Percentiles rank a stretch among this genome's conserved stretches.
These are phyloP conservation scores for Irpex sp. DNA, from an alignment of 1,284 basidiomycete genomes.

Conservation along the genomic window DNA sequence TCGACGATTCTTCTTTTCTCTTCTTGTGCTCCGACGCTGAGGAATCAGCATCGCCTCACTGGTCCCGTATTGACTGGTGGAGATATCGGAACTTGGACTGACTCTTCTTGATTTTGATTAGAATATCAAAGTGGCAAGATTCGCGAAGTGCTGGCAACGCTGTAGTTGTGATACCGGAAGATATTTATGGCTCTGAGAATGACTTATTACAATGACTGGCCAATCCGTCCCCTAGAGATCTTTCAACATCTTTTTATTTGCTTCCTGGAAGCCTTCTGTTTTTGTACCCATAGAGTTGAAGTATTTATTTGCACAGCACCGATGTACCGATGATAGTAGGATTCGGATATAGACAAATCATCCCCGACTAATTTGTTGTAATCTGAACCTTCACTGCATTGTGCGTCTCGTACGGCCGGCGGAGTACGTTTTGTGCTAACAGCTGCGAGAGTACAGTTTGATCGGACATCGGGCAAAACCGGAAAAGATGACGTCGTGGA, in stretches of 20 bases:
- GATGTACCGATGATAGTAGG: not conserved
- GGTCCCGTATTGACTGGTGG: too few species aligned
- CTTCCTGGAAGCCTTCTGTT: not conserved
- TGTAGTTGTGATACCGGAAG: not conserved
- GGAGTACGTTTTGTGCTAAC: not conserved
- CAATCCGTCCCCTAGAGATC: too few species aligned
- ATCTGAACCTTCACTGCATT: not conserved
- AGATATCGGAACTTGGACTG: too few species aligned
- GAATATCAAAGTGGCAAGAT: conserved; percentile 8
- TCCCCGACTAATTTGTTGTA: not conserved
- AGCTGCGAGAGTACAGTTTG: not conserved
- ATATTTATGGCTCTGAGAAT: too few species aligned
- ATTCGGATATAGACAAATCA: not conserved
- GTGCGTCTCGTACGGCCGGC: not conserved
- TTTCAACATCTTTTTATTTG: too few species aligned
- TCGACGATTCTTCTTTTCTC: not conserved
- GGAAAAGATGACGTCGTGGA: not conserved
- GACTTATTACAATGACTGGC: too few species aligned
- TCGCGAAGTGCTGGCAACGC: conserved; percentile 3
- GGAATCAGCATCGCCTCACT: too few species aligned
- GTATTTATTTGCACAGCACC: not conserved
- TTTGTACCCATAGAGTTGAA: not conserved
- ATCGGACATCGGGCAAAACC: not conserved
- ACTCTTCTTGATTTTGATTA: conserved; percentile 1
- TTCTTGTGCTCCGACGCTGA: not conserved